Evolutionary conservation across 2,329 filamentous ascomycete genomes (phyloP), one percentile per base, ranked within the genome.

Genomic region (Venturia aucupariae): DNA sequence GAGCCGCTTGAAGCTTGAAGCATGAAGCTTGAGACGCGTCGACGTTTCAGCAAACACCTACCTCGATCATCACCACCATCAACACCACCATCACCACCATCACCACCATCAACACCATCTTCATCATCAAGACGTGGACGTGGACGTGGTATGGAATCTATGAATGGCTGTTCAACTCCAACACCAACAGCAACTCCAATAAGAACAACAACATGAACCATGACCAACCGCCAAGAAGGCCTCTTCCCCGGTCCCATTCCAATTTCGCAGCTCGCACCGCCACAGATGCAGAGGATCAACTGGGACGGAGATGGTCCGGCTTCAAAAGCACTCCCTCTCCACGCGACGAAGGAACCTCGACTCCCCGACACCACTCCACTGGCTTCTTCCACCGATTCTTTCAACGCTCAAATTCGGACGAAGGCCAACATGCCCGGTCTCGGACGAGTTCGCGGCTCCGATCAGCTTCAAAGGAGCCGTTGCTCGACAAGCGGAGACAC

Each of bases 231-330:
- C 5, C 30, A 57, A n/a, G 51, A 17, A n/a, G 15, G 51, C 51
- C 51, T 32, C 51, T 35, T 4, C 30, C 51, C 35, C 35, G 74
- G 65, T 69, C 70, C 7, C 71, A 69, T 44, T 75, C 79, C 38
- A 80, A 76, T 67, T 81, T 81, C 68, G 74, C 77, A 60, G 71
- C 78, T 24, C 73, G 76, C 22, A 75, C 78, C 27, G 78, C 80
- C 27, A 73, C 71, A 61, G 80, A 81, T 68, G 74, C 77, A 62
- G 73, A 74, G 51, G 75, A 76, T 64, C 77, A 79, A 65, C 70
- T 81, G 64, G 74, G 76, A 63, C 73, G 78, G 59, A 75, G 77
- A 44, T 69, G 65, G 60, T 75, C 74, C 8, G 57, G 69, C 8
- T 63, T 63, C 55, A 44, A 44, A n/a, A 42, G 2, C 11, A 54